phyloP scores from a whole-genome alignment of 2,329 filamentous ascomycete genomes.

The Pestalotiopsis sp. region DNA sequence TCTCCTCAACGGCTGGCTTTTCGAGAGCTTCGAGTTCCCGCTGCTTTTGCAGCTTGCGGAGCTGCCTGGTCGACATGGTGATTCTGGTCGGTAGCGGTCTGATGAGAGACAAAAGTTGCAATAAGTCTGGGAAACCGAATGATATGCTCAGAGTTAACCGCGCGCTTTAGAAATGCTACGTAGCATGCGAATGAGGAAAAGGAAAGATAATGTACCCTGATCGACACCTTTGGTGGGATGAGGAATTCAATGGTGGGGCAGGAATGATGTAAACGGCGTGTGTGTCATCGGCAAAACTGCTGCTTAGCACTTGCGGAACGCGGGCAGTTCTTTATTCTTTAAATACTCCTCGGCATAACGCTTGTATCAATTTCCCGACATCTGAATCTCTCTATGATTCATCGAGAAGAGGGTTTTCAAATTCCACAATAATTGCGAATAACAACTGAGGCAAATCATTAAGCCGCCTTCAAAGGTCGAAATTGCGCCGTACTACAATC shows the following conservation, averaged over 20 bases:
- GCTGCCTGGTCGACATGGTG: conserved; percentile 33
- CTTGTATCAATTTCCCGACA: too few relatives aligned
- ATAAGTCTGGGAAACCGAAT: too few relatives aligned
- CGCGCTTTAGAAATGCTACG: background rate
- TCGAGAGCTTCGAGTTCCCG: conserved; percentile 44
- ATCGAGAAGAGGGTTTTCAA: too few relatives aligned
- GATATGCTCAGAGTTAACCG: background rate
- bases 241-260: conserved; percentile 12
- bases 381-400: too few relatives aligned
- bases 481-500: too few relatives aligned
- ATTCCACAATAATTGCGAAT: too few relatives aligned
- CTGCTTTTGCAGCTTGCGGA: conserved; percentile 47
- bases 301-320: background rate
- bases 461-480: too few relatives aligned
- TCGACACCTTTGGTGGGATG: conserved; percentile 8
- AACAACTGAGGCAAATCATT: too few relatives aligned
- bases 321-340: background rate
- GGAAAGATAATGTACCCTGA: background rate
- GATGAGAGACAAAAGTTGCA: background rate
- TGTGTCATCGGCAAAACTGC: conserved; percentile 10
- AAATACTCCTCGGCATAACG: too few relatives aligned
- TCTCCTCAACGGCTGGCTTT: conserved; percentile 35
- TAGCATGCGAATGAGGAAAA: background rate
- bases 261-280: conserved; percentile 10
- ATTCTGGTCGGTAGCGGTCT: background rate